Evolutionary conservation across 257 asterid genomes (phyloP), one percentile per base, ranked within the genome.

Genomic region (Petunia axillaris): DNA sequence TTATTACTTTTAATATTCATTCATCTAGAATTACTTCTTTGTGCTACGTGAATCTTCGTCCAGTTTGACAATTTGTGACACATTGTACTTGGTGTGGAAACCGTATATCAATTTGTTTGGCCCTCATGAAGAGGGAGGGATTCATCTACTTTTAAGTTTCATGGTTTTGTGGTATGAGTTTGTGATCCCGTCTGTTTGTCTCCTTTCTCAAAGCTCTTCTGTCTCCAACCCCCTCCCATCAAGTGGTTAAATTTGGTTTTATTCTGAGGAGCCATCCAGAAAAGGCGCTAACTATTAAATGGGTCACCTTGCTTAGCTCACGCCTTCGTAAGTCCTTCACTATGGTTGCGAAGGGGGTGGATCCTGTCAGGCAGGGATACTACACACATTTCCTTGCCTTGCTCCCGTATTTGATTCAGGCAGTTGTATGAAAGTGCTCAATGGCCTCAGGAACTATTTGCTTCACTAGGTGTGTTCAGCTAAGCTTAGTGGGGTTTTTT

Each of bases 311-410:
- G 36, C 46, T 50, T 50, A 50, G 46, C 7, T 48, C 46, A 1
- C 50, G 62, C 62, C 46, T 73, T 73, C 35, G 25, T 50, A 50
- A 5, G 78, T 50, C 6, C 36, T 73, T 73, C 46, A 73, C 62
- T 36, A 50, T 3, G 10, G 77, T n/a, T 48, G 37, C 0, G 0
- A 35, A 48, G 4, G 43, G 11, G 59, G 63, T 73, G 62, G 78
- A 71, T 71, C 60, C 62, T 71, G 44, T 35, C 41, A 48, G 77
- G 60, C 60, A 71, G 62, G 62, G 6, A 10, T 50, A 46, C 46
- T 73, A 36, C 78, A 50, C 78, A 73, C 78, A 36, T 73, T 50
- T 73, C 78, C 59, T 73, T 16, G 60, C 50, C 7, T 73, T 73
- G 77, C 11, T 15, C 16, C 1, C 43, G 10, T 70, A 3, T 48